A percentile compares a stretch with the other conserved stretches of the same genome.
Evolutionary conservation across 2,329 filamentous ascomycete genomes (phyloP).

Genomic region (Fusarium nisikadoi): DNA sequence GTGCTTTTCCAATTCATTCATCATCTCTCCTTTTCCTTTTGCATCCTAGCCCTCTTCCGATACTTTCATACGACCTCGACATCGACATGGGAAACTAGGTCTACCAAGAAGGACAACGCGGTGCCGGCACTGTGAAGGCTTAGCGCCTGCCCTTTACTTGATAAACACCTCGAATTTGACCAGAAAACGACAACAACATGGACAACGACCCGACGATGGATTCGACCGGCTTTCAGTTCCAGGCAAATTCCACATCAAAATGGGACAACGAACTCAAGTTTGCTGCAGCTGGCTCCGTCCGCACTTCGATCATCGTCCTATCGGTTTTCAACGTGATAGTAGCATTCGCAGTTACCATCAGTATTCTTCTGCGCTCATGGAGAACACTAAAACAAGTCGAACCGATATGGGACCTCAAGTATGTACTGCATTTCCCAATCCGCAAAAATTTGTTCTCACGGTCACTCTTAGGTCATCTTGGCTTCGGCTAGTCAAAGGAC

Average conservation of each 20-base stretch:
- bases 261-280: conserved; percentile 64
- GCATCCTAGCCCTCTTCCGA: background rate
- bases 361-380: conserved; percentile 68
- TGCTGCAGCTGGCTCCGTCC: conserved; percentile 65
- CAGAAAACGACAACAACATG: conserved; percentile 13
- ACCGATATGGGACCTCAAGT: conserved; percentile 56
- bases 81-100: conserved; percentile 38
- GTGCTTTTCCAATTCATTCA: background rate
- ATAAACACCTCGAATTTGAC: conserved; percentile 18
- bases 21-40: background rate
- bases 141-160: conserved; percentile 29
- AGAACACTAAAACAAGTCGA: conserved; percentile 55
- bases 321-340: conserved; percentile 70
- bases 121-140: conserved; percentile 44
- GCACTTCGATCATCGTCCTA: conserved; percentile 70
- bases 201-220: conserved; percentile 25
- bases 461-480: conserved; percentile 48
- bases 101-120: conserved; percentile 30
- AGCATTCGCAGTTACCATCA: conserved; percentile 64
- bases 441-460: conserved; percentile 16
- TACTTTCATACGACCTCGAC: conserved; percentile 1
- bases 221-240: conserved; percentile 46
- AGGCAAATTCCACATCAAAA: conserved; percentile 56
- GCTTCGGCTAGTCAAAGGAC: conserved; percentile 57
- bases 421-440: conserved; percentile 13